Conservation (phyloP, 345 rosid genomes). For the Raphanus sativus region DNA sequence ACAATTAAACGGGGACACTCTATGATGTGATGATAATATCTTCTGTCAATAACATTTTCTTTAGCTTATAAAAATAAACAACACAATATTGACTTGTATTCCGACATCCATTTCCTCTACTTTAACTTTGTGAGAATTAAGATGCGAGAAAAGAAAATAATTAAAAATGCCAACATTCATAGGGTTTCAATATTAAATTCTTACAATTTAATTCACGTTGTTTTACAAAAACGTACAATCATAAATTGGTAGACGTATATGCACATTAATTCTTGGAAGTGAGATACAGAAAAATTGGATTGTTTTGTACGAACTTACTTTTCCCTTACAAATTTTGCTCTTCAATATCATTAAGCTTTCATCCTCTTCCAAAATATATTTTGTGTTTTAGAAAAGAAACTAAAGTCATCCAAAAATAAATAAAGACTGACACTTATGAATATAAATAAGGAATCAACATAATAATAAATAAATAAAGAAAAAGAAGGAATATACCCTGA, state of each 20-base stretch:
- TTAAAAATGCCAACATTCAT: not conserved
- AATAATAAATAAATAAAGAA: not conserved
- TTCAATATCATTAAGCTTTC: not conserved
- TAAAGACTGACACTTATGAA: not conserved
- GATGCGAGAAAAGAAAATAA: not conserved
- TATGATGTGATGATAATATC: conserved; percentile 38
- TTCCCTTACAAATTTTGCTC: not conserved
- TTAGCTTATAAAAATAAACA: not conserved
- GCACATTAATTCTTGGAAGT: not conserved
- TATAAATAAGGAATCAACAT: conserved; percentile 12
- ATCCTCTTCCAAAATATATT: not conserved
- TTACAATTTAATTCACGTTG: not conserved
- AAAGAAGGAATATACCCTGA: conserved; percentile 19
- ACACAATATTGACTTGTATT: not conserved
- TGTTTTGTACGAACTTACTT: not conserved
- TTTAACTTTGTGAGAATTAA: not conserved
- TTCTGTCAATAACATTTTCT: conserved; percentile 18
- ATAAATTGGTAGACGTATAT: not conserved
- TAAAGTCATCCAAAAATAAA: not conserved
- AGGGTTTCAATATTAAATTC: not conserved
- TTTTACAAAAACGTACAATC: not conserved
- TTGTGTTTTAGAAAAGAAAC: not conserved
- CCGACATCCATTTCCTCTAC: not conserved
- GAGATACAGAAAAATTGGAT: not conserved
- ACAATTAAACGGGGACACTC: conserved; percentile 34